Evolutionary conservation across 108 stramenopile species (phyloP), one percentile per base, ranked within the genome.

Genomic region (Cyclostephanos invisitatus): DNA sequence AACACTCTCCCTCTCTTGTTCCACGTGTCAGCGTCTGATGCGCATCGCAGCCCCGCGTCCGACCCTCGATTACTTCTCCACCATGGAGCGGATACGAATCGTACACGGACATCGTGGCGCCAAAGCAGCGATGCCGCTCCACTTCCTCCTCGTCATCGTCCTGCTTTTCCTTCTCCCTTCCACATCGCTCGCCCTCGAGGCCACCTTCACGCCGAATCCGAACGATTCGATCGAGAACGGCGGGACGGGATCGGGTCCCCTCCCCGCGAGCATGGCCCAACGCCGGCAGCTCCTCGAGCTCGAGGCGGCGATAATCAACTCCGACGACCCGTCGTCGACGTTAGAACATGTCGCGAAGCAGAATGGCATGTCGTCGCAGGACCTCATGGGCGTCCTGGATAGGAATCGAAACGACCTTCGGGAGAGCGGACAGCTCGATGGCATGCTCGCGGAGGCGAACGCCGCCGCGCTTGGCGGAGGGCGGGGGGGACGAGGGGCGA

Each of bases 281-380:
- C 79, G 92, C 4, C 69, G 87, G 37, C 90, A 90, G 69, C 75
- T 94, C 48, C 66, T 87, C 14, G 83, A 91, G 59, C 73, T 94
- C 10, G 87, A 89, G 18, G 64, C 83, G 22, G 83, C 80, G 24
- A 91, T 94, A 44, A 80, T 73, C 21, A 63, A 77, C 12, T 78
- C 89, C 5, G 85, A 87, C 28, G 86, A 94, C 70, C 92, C 92
- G 27, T 40, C 78, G 20, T 86, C 77, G n/a, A 90, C 89, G 10
- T 62, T 92, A 24, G 36, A 61, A 9, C 78, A 87, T 62, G 86
- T 90, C 3, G 92, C 92, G 14, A 67, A 81, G 40, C 68, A 81
- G 64, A 90, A 91, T 76, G 70, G 68, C 22, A 84, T 94, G 80
- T 68, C 74, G 4, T 72, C 83, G 0, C 61, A 81, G 46, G 89